phyloP scores from a whole-genome alignment of 805 yeast species.

The Candida lessepsii region DNA sequence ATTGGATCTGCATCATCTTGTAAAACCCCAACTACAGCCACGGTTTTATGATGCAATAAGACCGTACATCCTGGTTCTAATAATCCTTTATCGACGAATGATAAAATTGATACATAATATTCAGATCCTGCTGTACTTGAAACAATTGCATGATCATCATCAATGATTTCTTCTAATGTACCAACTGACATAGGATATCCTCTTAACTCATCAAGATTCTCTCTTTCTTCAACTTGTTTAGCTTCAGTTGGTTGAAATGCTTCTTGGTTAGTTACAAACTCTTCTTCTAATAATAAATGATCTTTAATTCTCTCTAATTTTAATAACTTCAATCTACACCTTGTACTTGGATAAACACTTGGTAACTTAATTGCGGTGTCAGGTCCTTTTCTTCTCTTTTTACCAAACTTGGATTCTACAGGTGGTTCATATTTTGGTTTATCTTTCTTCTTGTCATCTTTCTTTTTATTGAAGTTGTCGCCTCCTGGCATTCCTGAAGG shows the following conservation, averaged over 20 bases:
- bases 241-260: slow-evolving; percentile 94
- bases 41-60: slow-evolving; percentile 90
- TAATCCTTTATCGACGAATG: slow-evolving; percentile 94
- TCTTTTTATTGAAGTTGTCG: slow-evolving; percentile 46
- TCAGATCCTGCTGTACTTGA: slow-evolving; percentile 96
- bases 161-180: slow-evolving; percentile 93
- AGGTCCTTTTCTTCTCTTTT: slow-evolving; percentile 91
- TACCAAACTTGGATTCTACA: slow-evolving; percentile 89
- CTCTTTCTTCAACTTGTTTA: slow-evolving; percentile 93
- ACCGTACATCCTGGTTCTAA: slow-evolving; percentile 98
- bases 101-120: slow-evolving; percentile 91
- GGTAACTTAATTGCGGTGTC: slow-evolving; percentile 85
- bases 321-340: slow-evolving; percentile 87
- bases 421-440: slow-evolving; percentile 99
- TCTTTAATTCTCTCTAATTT: slow-evolving; percentile 96
- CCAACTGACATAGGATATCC: slow-evolving; percentile 97
- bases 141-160: slow-evolving; percentile 98
- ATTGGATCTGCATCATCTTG: slow-evolving; percentile 98
- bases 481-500: slow-evolving; percentile 56
- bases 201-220: slow-evolving; percentile 90
- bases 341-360: slow-evolving; percentile 82
- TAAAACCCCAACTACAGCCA: slow-evolving; percentile 94
- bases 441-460: slow-evolving; percentile 66
- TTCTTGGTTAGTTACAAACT: slow-evolving; percentile 92
- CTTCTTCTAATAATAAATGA: slow-evolving; percentile 91